phyloP scores from a whole-genome alignment of 1,139 yeast species.

The Sugiyamaella grinbergsii region DNA sequence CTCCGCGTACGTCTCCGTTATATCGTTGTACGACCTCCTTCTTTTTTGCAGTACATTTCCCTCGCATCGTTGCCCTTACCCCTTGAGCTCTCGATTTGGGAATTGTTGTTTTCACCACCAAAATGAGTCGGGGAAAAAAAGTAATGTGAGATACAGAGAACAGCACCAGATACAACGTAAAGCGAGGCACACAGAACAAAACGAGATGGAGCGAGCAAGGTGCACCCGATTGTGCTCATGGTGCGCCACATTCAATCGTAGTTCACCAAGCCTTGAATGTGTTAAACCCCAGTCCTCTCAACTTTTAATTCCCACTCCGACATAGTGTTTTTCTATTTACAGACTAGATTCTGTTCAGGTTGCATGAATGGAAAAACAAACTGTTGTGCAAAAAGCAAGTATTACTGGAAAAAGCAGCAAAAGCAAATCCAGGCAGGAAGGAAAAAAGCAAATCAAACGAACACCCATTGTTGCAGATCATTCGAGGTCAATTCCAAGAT shows the following conservation, averaged over 20 bases:
- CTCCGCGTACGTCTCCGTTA: too few relatives aligned
- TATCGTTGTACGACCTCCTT: too few relatives aligned
- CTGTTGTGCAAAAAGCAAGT: not conserved
- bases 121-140: not conserved
- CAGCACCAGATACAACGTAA: not conserved
- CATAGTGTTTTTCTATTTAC: too few relatives aligned
- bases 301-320: too few relatives aligned
- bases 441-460: constrained; percentile 21
- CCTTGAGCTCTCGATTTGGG: constrained; percentile 1
- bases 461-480: constrained; percentile 25
- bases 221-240: too few relatives aligned
- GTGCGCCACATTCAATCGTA: not conserved
- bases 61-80: constrained; percentile 3
- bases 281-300: not conserved
- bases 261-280: too few relatives aligned
- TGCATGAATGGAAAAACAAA: not conserved
- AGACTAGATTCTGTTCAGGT: too few relatives aligned
- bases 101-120: too few relatives aligned
- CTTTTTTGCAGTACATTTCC: too few relatives aligned
- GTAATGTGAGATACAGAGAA: too few relatives aligned
- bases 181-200: not conserved
- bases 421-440: too few relatives aligned
- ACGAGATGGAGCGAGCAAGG: not conserved
- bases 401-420: not conserved
- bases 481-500: constrained; percentile 11